A percentile compares a stretch with the other conserved stretches of the same genome.
phyloP scores from a whole-genome alignment of 306 rosid genomes.

The Rosa multiflora region DNA sequence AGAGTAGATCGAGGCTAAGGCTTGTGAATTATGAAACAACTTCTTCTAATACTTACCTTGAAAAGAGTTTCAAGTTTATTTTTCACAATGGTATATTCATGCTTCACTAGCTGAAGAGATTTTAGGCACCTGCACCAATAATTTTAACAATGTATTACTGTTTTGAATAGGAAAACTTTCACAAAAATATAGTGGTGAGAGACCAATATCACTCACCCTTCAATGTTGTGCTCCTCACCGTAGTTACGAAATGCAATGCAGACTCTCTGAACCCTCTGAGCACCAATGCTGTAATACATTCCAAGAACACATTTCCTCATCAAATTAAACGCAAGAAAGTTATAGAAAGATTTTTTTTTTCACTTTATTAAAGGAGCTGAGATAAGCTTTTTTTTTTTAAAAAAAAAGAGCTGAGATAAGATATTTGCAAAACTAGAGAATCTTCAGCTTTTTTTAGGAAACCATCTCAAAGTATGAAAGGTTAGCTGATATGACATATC shows the following conservation, averaged over 20 bases:
- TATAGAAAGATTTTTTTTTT: neutral
- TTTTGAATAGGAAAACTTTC: neutral
- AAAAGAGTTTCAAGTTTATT: slow-evolving; percentile 70
- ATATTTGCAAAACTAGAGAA: neutral
- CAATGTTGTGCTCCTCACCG: slow-evolving; percentile 57
- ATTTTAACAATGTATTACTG: neutral
- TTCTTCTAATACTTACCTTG: slow-evolving; percentile 39
- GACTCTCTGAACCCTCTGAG: slow-evolving; percentile 64
- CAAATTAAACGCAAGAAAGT: slow-evolving; percentile 13
- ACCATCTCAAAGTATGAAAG: neutral
- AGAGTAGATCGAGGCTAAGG: neutral
- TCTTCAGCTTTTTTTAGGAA: neutral
- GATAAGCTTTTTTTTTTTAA: too few relatives aligned
- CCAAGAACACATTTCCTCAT: slow-evolving; percentile 23
- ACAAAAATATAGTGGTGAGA: neutral
- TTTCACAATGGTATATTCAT: slow-evolving; percentile 53
- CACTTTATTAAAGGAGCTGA: neutral
- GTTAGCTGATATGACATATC: neutral
- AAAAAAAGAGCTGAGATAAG: neutral
- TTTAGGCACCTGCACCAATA: slow-evolving; percentile 48
- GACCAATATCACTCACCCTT: slow-evolving; percentile 50
- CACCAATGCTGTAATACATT: slow-evolving; percentile 66
- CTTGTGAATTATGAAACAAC: neutral
- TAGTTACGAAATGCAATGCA: slow-evolving; percentile 58
- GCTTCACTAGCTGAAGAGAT: slow-evolving; percentile 58